These are phyloP conservation scores for Proliferodiscus dingleyae DNA, from an alignment of 2,329 filamentous ascomycete species.

Conservation along the genomic window DNA sequence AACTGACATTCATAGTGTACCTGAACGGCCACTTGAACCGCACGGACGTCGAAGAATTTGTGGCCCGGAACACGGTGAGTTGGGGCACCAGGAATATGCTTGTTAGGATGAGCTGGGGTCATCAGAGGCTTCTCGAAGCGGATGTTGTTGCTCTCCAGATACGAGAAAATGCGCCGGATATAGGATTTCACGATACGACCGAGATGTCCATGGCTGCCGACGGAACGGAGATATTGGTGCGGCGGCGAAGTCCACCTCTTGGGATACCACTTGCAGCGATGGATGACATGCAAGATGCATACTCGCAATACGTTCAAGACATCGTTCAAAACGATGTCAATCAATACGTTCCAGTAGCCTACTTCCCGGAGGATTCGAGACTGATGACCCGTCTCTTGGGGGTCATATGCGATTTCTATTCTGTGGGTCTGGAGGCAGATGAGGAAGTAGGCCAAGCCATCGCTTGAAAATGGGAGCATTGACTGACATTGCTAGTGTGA, in stretches of 20 bases:
- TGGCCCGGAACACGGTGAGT: slow-evolving; percentile 21
- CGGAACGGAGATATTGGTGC: slow-evolving; percentile 14
- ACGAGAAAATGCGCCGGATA: slow-evolving; percentile 19
- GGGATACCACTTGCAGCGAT: slow-evolving; percentile 26
- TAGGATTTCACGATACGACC: slow-evolving; percentile 22
- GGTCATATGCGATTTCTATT: slow-evolving; percentile 22
- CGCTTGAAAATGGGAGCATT: neutral
- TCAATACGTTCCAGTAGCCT: slow-evolving; percentile 21
- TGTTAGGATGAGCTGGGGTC: slow-evolving; percentile 27
- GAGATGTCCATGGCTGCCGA: slow-evolving; percentile 9
- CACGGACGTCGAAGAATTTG: slow-evolving; percentile 26
- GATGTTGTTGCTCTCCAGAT: slow-evolving; percentile 26
- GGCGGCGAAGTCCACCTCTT: slow-evolving; percentile 26
- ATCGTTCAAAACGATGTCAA: slow-evolving; percentile 24
- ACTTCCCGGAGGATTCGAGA: slow-evolving; percentile 22
- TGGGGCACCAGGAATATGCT: slow-evolving; percentile 25
- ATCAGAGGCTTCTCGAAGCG: slow-evolving; percentile 19
- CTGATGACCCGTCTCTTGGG: slow-evolving; percentile 24
- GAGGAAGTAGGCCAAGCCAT: slow-evolving; percentile 21
- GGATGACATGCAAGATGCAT: slow-evolving; percentile 26
- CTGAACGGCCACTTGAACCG: slow-evolving; percentile 26
- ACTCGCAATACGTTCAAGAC: slow-evolving; percentile 23
- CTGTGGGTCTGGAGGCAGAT: slow-evolving; percentile 15
- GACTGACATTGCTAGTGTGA: slow-evolving; percentile 22
- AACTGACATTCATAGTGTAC: slow-evolving; percentile 22